A percentile compares a stretch with the other conserved stretches of the same genome.
These are phyloP conservation scores for Psilocybe tampanensis DNA, from an alignment of 768 basidiomycete genomes.

Conservation along the genomic window DNA sequence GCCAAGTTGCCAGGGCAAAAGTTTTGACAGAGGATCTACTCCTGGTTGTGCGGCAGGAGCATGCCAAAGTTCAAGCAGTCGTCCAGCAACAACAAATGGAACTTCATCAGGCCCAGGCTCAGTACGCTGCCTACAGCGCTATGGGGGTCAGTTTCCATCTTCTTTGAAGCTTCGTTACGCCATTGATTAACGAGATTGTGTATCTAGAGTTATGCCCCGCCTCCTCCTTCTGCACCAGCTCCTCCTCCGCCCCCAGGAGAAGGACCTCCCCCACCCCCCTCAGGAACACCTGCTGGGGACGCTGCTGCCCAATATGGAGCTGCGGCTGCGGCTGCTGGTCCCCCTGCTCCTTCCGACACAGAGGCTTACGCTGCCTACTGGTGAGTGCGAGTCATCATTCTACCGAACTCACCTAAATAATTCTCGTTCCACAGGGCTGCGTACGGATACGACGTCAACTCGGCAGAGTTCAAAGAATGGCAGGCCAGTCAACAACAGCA, in stretches of 20 bases:
- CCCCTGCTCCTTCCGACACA: slow-evolving; percentile 42
- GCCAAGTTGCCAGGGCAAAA: slow-evolving; percentile 85
- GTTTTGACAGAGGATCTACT: slow-evolving; percentile 88
- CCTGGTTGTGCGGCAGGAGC: slow-evolving; percentile 85
- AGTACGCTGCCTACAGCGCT: slow-evolving; percentile 74
- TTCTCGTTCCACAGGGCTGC: slow-evolving; percentile 59
- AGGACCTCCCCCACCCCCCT: slow-evolving; percentile 43
- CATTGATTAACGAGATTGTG: not conserved
- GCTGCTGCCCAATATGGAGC: slow-evolving; percentile 35
- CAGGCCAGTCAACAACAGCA: slow-evolving; percentile 72
- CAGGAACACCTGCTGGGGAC: slow-evolving; percentile 51
- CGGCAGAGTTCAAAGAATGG: slow-evolving; percentile 82
- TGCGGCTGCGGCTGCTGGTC: slow-evolving; percentile 28
- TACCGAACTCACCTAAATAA: not conserved
- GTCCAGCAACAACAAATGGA: slow-evolving; percentile 84
- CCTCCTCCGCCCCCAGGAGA: slow-evolving; percentile 59
- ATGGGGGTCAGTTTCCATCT: slow-evolving; percentile 50
- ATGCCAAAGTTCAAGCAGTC: slow-evolving; percentile 72
- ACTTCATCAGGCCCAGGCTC: slow-evolving; percentile 79
- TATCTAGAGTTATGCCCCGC: slow-evolving; percentile 47
- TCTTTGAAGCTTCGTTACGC: not conserved
- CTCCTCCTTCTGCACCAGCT: slow-evolving; percentile 52
- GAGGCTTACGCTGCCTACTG: slow-evolving; percentile 66
- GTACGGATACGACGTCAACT: slow-evolving; percentile 87
- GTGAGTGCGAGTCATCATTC: slow-evolving; percentile 34